Evolutionary conservation across 495 filamentous ascomycete genomes (phyloP), one percentile per base, ranked within the genome.

Genomic region (Glonium stellatum): DNA sequence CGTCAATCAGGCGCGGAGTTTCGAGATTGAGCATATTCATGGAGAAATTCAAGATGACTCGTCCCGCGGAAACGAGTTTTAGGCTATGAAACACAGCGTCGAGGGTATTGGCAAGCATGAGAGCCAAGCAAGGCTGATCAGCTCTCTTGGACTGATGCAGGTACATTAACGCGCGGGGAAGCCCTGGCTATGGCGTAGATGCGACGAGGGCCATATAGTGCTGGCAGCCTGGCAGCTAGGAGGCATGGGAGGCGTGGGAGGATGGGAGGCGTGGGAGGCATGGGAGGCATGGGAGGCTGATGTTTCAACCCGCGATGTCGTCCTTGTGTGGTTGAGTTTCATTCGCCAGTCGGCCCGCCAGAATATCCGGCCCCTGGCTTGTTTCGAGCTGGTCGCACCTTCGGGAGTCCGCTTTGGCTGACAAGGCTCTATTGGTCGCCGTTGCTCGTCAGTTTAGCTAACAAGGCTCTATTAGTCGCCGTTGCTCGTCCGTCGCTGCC

Each of bases 91-190:
- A 63, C 57, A 53, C 13, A 56, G 60, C 41, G 21, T 54, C 36
- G 52, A 44, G 25, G 23, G 34, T 54, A 34, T 44, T 34, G 13
- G 46, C n/a, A 55, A 25, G 36, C 52, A 34, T 54, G 54, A 4
- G 25, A 60, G 50, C 64, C 64, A 67, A 60, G 60, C 58, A 63
- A 63, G 54, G 64, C 27, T 27, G 44, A 41, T 25, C 37, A 35
- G 12, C 19, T 22, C 4, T 53, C 22, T n/a, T 35, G 35, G 31
- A 39, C 44, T 55, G 64, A 63, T 36, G 64, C 60, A 67, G 64
- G 64, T 57, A 63, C 64, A 60, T 63, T 55, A 25, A 59, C 58
- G 63, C 62, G 57, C 50, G 46, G 55, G 58, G 34, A 11, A 27
- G 48, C 21, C 48, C 11, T 51, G 54, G 18, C 57, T 47, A 50